A percentile compares a stretch with the other conserved stretches of the same genome.
Conservation (phyloP, 306 rosid genomes). For the Lithocarpus polystachyus region DNA sequence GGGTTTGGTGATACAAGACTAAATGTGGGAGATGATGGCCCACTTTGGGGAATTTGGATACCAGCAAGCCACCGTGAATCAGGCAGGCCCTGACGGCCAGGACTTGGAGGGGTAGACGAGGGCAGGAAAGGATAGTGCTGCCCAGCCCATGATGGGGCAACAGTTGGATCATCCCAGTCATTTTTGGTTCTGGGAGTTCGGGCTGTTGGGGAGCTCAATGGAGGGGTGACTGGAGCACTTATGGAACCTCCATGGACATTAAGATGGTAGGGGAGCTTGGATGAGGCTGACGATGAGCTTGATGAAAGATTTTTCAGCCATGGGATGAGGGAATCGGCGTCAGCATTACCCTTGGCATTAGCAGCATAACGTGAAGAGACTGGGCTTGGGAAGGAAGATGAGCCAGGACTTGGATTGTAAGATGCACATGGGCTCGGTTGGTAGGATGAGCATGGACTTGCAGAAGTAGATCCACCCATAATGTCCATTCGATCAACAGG, state of each 20-base stretch:
- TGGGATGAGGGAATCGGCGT: constrained; percentile 62
- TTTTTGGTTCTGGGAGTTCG: constrained; percentile 46
- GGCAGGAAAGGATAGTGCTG: constrained; percentile 43
- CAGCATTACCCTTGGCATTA: constrained; percentile 37
- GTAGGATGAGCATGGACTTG: constrained; percentile 46
- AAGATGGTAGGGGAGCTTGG: constrained; percentile 44
- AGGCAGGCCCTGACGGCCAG: constrained; percentile 44
- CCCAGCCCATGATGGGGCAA: constrained; percentile 40
- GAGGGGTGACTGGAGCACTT: constrained; percentile 68
- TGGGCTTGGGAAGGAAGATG: constrained; percentile 63
- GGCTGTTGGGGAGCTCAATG: constrained; percentile 58
- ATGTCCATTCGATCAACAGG: constrained; percentile 53
- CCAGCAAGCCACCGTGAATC: constrained; percentile 55
- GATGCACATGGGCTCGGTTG: constrained; percentile 47
- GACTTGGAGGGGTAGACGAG: constrained; percentile 62
- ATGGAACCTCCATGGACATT: constrained; percentile 50
- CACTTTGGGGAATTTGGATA: constrained; percentile 50
- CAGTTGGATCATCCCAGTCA: constrained; percentile 51
- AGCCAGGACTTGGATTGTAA: constrained; percentile 53
- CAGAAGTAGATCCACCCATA: constrained; percentile 55
- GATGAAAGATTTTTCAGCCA: constrained; percentile 65
- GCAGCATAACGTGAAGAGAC: constrained; percentile 40
- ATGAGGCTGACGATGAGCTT: constrained; percentile 46
- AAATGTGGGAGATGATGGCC: constrained; percentile 60
- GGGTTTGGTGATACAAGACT: constrained; percentile 53